Conservation (phyloP, 1,139 yeast species). For the Waltiozyma sp. region DNA sequence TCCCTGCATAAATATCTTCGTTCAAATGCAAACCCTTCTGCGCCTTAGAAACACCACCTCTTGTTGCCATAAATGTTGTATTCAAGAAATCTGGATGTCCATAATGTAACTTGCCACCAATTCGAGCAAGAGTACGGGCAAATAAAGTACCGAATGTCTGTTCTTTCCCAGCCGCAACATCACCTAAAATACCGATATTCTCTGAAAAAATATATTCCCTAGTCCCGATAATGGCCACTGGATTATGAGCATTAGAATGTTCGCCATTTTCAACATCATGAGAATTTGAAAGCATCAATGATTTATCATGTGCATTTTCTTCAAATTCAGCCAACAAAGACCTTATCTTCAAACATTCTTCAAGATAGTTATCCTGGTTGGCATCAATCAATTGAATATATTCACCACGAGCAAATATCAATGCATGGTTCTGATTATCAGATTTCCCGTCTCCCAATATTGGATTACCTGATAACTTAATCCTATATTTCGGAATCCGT, state of each 20-base stretch:
- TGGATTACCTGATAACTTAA: conserved; percentile 65
- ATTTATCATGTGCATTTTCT: conserved; percentile 29
- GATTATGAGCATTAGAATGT: conserved; percentile 26
- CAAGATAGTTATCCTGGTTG: conserved; percentile 64
- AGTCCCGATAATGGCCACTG: conserved; percentile 69
- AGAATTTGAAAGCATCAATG: conserved; percentile 26
- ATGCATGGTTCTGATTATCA: conserved; percentile 63
- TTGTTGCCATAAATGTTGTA: conserved; percentile 54
- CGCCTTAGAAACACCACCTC: conserved; percentile 72
- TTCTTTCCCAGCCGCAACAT: conserved; percentile 71
- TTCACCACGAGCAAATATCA: conserved; percentile 67
- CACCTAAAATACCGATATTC: conserved; percentile 65
- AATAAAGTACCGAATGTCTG: conserved; percentile 68
- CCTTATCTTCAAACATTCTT: conserved; percentile 67
- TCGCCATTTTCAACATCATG: conserved; percentile 1
- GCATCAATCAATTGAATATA: conserved; percentile 68
- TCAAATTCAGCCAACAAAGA: conserved; percentile 64
- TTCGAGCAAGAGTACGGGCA: conserved; percentile 61
- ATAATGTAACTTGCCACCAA: conserved; percentile 66
- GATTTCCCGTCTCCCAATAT: conserved; percentile 72
- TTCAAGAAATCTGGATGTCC: conserved; percentile 72
- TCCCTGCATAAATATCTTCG: conserved; percentile 71
- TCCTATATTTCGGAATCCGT: conserved; percentile 62
- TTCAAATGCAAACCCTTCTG: conserved; percentile 66
- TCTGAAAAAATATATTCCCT: conserved; percentile 68